Conservation (phyloP, 139 green algal species). For the Coelastrella sp. region DNA sequence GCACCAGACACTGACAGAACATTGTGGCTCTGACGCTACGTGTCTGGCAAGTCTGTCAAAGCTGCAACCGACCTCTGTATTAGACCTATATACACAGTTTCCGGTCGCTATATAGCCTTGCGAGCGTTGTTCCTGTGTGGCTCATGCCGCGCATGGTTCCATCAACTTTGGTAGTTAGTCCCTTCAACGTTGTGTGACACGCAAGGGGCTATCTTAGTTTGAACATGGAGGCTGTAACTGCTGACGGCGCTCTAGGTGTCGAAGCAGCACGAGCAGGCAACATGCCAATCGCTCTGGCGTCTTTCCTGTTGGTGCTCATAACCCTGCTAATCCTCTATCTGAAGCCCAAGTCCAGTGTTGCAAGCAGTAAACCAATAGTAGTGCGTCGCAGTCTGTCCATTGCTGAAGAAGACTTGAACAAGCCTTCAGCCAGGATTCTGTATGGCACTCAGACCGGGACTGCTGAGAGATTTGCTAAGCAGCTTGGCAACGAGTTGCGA, state of each 20-base stretch:
- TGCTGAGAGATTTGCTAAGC: constrained; percentile 91
- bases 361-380: not conserved
- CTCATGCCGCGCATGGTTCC: not conserved
- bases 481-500: constrained; percentile 67
- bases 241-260: not conserved
- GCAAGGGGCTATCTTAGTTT: not conserved
- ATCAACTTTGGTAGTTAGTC: not conserved
- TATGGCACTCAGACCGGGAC: constrained; percentile 88
- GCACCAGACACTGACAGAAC: too few species aligned
- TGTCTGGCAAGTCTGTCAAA: too few species aligned
- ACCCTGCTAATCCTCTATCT: constrained; percentile 21
- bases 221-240: not conserved
- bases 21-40: not conserved
- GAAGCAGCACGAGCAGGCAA: not conserved
- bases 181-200: not conserved
- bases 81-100: too few species aligned
- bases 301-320: constrained; percentile 16
- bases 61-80: too few species aligned
- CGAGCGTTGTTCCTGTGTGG: not conserved
- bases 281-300: not conserved
- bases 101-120: too few species aligned
- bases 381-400: not conserved
- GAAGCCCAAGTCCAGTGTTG: constrained; percentile 9
- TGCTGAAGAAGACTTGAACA: constrained; percentile 48
- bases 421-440: constrained; percentile 61